These are phyloP conservation scores for Pichia sp. DNA, from an alignment of 1,139 yeast species.

Conservation along the genomic window DNA sequence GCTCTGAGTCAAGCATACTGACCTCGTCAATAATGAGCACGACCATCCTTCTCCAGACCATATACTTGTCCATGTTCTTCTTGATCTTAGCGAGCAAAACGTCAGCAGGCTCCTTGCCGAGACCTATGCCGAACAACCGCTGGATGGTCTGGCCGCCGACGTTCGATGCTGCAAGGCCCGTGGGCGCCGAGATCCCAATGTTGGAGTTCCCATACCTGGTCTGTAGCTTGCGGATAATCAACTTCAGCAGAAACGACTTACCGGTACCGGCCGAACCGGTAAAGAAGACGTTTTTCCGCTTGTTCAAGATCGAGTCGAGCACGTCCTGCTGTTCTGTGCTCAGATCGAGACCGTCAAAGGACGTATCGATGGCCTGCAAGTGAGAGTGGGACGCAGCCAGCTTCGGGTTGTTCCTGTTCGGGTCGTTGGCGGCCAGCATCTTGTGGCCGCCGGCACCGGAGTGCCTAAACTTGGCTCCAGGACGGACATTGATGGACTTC, in stretches of 20 bases:
- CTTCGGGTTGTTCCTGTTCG: neutral
- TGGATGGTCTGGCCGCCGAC: constrained; percentile 83
- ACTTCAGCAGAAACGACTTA: constrained; percentile 67
- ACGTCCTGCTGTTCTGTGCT: constrained; percentile 51
- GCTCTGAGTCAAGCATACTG: constrained; percentile 71
- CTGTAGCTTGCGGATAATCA: constrained; percentile 47
- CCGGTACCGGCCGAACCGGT: constrained; percentile 88
- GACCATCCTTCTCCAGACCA: constrained; percentile 51
- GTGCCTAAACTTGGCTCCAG: constrained; percentile 3
- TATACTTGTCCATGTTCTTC: constrained; percentile 37
- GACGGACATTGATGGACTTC: constrained; percentile 12
- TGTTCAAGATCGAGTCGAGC: constrained; percentile 44
- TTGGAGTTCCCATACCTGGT: constrained; percentile 40
- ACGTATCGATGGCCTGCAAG: constrained; percentile 10
- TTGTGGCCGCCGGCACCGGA: constrained; percentile 3
- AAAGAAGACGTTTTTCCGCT: constrained; percentile 54
- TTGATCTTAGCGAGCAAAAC: constrained; percentile 43
- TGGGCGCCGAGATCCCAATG: constrained; percentile 85
- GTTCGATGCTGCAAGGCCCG: constrained; percentile 87
- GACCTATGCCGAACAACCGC: constrained; percentile 72
- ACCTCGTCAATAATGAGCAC: constrained; percentile 77
- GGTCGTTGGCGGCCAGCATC: neutral
- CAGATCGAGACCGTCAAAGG: constrained; percentile 36
- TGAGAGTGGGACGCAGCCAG: neutral
- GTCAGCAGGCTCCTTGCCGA: constrained; percentile 48